phyloP scores from a whole-genome alignment of 805 yeast species.

The Candida lessepsii region DNA sequence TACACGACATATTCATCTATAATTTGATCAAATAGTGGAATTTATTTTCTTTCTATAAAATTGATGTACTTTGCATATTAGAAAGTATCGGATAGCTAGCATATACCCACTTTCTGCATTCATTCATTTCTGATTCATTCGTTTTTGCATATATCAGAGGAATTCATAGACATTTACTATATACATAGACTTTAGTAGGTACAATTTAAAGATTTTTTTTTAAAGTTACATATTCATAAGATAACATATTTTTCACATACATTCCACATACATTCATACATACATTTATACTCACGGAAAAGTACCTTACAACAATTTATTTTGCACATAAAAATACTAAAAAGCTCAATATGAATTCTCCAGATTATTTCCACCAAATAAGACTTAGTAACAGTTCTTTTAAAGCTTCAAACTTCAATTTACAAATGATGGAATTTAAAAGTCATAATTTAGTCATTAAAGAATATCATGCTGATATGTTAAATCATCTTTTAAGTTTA shows the following conservation, averaged over 20 bases:
- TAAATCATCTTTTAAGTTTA: constrained; percentile 30
- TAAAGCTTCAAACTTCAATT: constrained; percentile 39
- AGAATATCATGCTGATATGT: constrained; percentile 47
- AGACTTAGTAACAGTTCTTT: constrained; percentile 30
- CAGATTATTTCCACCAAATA: constrained; percentile 34
- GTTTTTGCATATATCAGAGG: constrained; percentile 7
- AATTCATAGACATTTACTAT: background rate
- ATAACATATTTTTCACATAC: background rate
- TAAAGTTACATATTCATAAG: background rate
- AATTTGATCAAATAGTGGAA: constrained; percentile 3
- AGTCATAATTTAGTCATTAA: constrained; percentile 43
- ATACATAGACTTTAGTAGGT: background rate
- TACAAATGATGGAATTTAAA: constrained; percentile 48
- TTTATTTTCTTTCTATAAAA: constrained; percentile 4
- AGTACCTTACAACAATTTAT: too few relatives aligned
- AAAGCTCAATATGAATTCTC: constrained; percentile 21
- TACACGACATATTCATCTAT: constrained; percentile 1
- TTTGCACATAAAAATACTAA: too few relatives aligned
- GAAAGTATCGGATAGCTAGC: background rate
- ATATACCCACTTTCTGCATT: constrained; percentile 9
- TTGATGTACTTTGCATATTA: constrained; percentile 7
- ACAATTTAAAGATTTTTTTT: too few relatives aligned
- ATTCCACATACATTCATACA: constrained; percentile 3
- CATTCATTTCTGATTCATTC: constrained; percentile 13
- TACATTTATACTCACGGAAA: too few relatives aligned